Percentiles rank a stretch among this genome's conserved stretches.
Evolutionary conservation across 2,329 filamentous ascomycete genomes (phyloP).

Genomic region (Lithohypha guttulata): DNA sequence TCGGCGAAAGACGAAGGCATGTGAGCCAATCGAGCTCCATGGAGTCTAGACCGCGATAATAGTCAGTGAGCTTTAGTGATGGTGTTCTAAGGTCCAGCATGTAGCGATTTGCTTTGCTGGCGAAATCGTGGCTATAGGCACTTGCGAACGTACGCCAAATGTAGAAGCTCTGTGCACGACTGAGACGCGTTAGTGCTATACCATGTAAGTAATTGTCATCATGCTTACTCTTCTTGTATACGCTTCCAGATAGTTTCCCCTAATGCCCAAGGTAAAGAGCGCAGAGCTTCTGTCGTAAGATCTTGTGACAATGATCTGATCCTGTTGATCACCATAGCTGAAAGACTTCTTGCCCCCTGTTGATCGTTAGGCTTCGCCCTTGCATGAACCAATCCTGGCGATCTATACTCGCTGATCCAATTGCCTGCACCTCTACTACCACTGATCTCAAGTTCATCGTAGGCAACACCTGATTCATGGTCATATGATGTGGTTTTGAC

Average conservation of each 20-base stretch:
- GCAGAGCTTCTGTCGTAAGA: slow-evolving; percentile 28
- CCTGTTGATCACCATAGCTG: slow-evolving; percentile 14
- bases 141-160: slow-evolving; percentile 35
- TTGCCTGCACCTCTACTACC: slow-evolving; percentile 12
- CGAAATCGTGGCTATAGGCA: slow-evolving; percentile 28
- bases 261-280: slow-evolving; percentile 30
- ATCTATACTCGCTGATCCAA: slow-evolving; percentile 18
- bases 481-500: slow-evolving; percentile 10
- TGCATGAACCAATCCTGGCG: slow-evolving; percentile 11
- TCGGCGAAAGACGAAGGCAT: slow-evolving; percentile 27
- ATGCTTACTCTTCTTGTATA: slow-evolving; percentile 27
- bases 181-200: not conserved
- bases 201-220: not conserved
- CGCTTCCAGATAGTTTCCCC: slow-evolving; percentile 32
- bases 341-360: slow-evolving; percentile 16
- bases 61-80: slow-evolving; percentile 26
- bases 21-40: slow-evolving; percentile 26
- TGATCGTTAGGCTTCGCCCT: not conserved
- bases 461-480: slow-evolving; percentile 17
- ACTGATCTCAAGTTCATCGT: slow-evolving; percentile 14
- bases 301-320: slow-evolving; percentile 27
- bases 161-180: slow-evolving; percentile 26
- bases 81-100: slow-evolving; percentile 25
- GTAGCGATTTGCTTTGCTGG: slow-evolving; percentile 23
- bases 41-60: slow-evolving; percentile 28